Evolutionary conservation across 2,329 filamentous ascomycete species (phyloP).

Genomic region (Ophiostoma triangulosporum): DNA sequence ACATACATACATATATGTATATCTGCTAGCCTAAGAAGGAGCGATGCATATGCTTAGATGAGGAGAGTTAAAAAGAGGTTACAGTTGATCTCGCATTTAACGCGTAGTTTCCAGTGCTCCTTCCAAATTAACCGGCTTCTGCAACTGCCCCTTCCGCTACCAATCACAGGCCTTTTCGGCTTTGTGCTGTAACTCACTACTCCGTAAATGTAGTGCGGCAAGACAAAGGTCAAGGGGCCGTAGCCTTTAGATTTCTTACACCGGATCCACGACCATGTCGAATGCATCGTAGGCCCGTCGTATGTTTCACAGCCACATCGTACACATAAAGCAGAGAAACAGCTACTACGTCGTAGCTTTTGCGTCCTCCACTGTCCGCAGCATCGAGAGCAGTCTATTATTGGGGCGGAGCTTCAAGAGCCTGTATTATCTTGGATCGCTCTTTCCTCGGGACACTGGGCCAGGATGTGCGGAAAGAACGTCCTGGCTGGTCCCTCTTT

Average conservation of each 20-base stretch:
- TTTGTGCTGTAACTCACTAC: constrained; percentile 9
- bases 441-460: background rate
- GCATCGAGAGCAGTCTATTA: no score
- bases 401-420: no score
- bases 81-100: no score
- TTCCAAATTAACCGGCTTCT: no score
- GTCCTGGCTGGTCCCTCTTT: background rate
- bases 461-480: background rate
- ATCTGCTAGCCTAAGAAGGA: no score
- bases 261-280: background rate
- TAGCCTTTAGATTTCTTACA: constrained; percentile 6
- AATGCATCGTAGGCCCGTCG: background rate
- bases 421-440: background rate
- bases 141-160: constrained; percentile 1
- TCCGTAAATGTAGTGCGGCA: no score
- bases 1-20: no score
- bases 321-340: background rate
- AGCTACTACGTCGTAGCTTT: background rate
- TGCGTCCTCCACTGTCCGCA: no score
- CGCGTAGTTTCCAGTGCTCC: constrained; percentile 1
- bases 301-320: background rate
- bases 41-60: background rate
- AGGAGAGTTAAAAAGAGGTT: background rate
- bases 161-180: constrained; percentile 4
- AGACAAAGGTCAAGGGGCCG: constrained; percentile 1